Percentiles rank a stretch among this genome's conserved stretches.
Conservation (phyloP, 306 rosid genomes). For the Vachellia pachyceras region DNA sequence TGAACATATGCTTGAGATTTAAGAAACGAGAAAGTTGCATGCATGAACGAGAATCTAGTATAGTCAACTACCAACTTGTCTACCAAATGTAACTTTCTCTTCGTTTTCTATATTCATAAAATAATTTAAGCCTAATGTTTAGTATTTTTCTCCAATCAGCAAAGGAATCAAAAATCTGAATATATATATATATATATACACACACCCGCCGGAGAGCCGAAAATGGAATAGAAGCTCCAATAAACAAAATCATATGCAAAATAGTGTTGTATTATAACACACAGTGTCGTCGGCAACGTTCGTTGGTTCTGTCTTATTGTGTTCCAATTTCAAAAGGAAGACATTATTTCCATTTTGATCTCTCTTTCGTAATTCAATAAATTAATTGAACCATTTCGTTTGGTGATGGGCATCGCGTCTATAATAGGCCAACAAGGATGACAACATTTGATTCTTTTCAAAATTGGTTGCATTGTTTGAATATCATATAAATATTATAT, state of each 20-base stretch:
- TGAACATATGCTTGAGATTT: not conserved
- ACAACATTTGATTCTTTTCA: not conserved
- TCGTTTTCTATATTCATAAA: too few species aligned
- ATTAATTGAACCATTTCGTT: not conserved
- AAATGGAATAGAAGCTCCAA: not conserved
- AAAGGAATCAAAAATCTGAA: not conserved
- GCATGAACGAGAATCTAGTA: not conserved
- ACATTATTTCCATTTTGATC: not conserved
- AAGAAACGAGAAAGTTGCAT: slow-evolving; percentile 1
- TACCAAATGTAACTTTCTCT: too few species aligned
- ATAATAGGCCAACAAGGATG: not conserved
- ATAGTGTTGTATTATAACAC: too few species aligned
- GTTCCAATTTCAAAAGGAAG: too few species aligned
- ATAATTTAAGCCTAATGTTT: not conserved
- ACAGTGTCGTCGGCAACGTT: not conserved
- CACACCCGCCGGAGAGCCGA: not conserved
- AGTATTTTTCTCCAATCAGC: not conserved
- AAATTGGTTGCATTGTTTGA: not conserved
- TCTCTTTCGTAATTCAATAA: not conserved
- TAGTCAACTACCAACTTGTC: not conserved
- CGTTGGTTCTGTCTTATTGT: too few species aligned
- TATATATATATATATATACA: not conserved
- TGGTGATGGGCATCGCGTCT: not conserved
- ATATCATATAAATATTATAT: too few species aligned
- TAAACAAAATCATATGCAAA: too few species aligned